Percentiles rank a stretch among this genome's conserved stretches.
These are phyloP conservation scores for Cryphonectria japonica DNA, from an alignment of 2,329 filamentous ascomycete genomes.

Conservation along the genomic window DNA sequence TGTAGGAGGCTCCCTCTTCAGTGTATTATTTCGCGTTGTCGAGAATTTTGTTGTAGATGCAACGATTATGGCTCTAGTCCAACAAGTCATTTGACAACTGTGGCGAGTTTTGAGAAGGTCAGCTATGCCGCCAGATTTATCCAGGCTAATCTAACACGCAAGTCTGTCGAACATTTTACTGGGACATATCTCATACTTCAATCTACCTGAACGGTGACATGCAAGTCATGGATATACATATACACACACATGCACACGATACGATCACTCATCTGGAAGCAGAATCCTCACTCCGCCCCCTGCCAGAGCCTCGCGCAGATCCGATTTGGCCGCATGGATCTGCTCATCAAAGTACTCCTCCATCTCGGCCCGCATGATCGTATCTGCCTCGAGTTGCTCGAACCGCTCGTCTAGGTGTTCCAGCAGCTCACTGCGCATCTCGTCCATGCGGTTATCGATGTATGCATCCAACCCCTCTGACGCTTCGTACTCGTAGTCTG, in stretches of 20 bases:
- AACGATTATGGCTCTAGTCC: too few species aligned
- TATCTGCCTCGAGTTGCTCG: neutral
- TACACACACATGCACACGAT: neutral
- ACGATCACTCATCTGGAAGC: neutral
- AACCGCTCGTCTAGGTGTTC: neutral
- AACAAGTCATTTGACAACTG: constrained; percentile 5
- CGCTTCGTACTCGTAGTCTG: neutral
- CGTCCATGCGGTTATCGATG: neutral
- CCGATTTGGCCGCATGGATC: neutral
- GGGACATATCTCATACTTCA: neutral
- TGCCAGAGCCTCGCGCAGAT: neutral
- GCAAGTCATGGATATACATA: neutral
- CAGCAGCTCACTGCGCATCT: neutral
- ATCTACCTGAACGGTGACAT: neutral
- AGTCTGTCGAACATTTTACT: neutral
- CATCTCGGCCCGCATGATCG: neutral
- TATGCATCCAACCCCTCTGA: neutral
- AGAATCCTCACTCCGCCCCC: neutral
- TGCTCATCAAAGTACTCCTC: neutral
- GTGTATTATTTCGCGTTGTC: too few species aligned
- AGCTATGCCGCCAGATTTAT: neutral
- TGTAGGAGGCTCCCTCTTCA: too few species aligned
- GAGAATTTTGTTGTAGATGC: too few species aligned
- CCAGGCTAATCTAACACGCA: neutral
- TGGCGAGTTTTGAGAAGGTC: neutral